Conservation (phyloP, 352 stramenopile genomes). For the Phytophthora cajani region DNA sequence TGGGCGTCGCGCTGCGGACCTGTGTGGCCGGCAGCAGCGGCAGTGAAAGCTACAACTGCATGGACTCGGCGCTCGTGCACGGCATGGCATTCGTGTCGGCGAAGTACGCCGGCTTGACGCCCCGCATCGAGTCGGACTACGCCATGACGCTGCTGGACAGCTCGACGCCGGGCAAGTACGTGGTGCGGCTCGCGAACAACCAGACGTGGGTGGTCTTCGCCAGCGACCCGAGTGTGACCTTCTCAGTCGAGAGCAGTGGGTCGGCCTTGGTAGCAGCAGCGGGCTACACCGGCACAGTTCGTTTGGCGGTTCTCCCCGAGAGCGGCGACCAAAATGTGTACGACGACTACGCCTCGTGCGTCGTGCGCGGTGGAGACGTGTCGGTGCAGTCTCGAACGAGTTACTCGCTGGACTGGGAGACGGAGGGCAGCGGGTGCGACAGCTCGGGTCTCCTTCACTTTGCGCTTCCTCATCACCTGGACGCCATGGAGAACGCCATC, state of each 20-base stretch:
- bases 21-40: constrained; percentile 32
- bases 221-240: constrained; percentile 27
- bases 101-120: constrained; percentile 50
- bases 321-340: constrained; percentile 39
- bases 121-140: constrained; percentile 44
- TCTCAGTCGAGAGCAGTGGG: constrained; percentile 43
- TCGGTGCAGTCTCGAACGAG: constrained; percentile 49
- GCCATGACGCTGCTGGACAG: constrained; percentile 48
- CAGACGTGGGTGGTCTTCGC: constrained; percentile 67
- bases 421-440: constrained; percentile 40
- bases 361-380: constrained; percentile 46
- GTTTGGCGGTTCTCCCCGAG: constrained; percentile 49
- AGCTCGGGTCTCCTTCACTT: constrained; percentile 53
- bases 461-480: constrained; percentile 55
- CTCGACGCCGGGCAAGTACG: constrained; percentile 44
- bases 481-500: constrained; percentile 27
- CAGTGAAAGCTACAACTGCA: constrained; percentile 29
- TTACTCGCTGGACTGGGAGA: constrained; percentile 60
- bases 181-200: constrained; percentile 54
- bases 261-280: constrained; percentile 36
- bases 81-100: constrained; percentile 65
- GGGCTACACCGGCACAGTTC: constrained; percentile 48
- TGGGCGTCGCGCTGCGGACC: constrained; percentile 56
- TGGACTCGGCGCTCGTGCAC: constrained; percentile 49
- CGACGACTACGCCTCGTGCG: constrained; percentile 51